Evolutionary conservation across 148 eudicot genomes (phyloP).

Genomic region (Rhododendron williamsianum): DNA sequence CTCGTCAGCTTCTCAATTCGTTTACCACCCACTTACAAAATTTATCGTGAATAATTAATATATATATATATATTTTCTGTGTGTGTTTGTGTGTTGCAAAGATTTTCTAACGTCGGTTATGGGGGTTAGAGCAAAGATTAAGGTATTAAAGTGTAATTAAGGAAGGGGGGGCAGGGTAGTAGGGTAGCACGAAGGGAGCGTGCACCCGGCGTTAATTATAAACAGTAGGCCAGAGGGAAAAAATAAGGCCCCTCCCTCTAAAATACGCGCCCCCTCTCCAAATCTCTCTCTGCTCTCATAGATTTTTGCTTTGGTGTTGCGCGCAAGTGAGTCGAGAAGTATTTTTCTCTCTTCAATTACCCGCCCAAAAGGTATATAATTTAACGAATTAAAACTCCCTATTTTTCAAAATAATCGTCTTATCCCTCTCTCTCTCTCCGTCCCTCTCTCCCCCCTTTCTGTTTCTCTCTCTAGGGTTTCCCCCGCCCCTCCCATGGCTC

Average conservation of each 20-base stretch:
- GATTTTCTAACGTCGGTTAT: too few relatives aligned
- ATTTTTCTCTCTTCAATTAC: conserved; percentile 13
- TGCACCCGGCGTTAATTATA: conserved; percentile 11
- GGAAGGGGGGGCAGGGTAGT: too few relatives aligned
- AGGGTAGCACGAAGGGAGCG: neutral
- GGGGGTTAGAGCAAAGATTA: too few relatives aligned
- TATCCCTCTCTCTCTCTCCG: neutral
- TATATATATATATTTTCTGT: too few relatives aligned
- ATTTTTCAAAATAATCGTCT: conserved; percentile 15
- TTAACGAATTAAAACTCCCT: conserved; percentile 30
- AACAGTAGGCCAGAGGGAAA: neutral
- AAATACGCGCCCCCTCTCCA: conserved; percentile 8
- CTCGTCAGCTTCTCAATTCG: too few relatives aligned
- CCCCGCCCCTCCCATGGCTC: conserved; percentile 18
- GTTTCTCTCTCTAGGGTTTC: conserved; percentile 56
- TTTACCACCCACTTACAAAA: too few relatives aligned
- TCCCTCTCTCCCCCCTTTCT: neutral
- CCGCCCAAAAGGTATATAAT: conserved; percentile 21
- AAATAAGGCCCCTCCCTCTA: neutral
- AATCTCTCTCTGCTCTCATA: conserved; percentile 6
- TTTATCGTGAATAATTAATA: too few relatives aligned
- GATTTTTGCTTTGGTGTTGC: neutral
- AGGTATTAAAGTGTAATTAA: neutral
- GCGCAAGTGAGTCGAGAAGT: neutral
- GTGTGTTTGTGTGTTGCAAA: too few relatives aligned